A percentile compares a stretch with the other conserved stretches of the same genome.
Conservation (phyloP, 1,284 basidiomycete genomes). For the Cutaneotrichosporon sp. region DNA sequence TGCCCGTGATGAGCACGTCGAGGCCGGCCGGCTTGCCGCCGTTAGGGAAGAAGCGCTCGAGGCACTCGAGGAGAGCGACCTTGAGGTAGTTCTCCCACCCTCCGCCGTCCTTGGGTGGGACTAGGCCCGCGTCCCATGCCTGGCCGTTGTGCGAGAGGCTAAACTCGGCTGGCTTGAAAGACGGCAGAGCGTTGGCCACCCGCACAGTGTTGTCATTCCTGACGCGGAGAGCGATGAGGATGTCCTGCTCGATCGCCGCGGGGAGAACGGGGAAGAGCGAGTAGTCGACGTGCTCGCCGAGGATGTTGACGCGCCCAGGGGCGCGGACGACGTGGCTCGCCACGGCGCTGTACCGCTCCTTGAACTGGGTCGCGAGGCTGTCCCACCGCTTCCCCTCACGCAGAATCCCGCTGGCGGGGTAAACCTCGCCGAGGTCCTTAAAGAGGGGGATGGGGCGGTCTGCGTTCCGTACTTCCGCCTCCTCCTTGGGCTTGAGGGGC, state of each 20-base stretch:
- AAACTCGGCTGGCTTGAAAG: constrained; percentile 60
- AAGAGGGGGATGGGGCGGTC: constrained; percentile 65
- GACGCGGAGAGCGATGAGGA: constrained; percentile 70
- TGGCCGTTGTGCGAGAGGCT: constrained; percentile 58
- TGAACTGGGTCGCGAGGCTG: constrained; percentile 64
- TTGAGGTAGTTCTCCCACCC: constrained; percentile 86
- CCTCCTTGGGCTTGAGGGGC: not conserved
- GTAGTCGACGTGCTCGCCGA: constrained; percentile 87
- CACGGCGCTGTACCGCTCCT: constrained; percentile 63
- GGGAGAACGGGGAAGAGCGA: constrained; percentile 64
- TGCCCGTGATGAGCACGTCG: constrained; percentile 71
- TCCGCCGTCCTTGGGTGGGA: constrained; percentile 60
- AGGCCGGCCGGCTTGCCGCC: constrained; percentile 61
- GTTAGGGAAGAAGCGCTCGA: constrained; percentile 30
- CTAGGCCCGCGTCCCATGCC: constrained; percentile 72
- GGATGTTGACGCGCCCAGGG: constrained; percentile 75
- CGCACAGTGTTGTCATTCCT: constrained; percentile 20
- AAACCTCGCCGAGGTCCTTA: constrained; percentile 62
- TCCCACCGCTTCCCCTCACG: constrained; percentile 60
- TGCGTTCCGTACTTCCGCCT: constrained; percentile 49
- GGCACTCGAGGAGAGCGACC: constrained; percentile 53
- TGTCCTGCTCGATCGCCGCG: constrained; percentile 78
- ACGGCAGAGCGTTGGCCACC: constrained; percentile 63
- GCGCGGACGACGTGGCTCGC: constrained; percentile 73
- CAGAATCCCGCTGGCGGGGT: constrained; percentile 49